Base-by-base conservation (phyloP, 768 basidiomycete species). In the Clavaria fumosa region DNA sequence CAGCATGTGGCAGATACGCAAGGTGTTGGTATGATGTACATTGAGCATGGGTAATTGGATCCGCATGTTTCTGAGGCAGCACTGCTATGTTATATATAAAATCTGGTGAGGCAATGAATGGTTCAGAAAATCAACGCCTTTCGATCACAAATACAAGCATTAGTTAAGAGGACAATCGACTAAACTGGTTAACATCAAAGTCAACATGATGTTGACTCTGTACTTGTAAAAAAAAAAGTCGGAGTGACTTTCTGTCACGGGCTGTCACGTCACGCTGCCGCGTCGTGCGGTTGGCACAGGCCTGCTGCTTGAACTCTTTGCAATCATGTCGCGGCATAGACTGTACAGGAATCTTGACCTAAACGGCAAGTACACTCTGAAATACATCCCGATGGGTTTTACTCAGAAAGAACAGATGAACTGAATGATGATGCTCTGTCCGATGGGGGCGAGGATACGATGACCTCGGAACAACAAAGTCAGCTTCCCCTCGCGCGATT, bases 381-480 rank as follows among this genome's bases (percentile, higher is more conserved):
- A 7, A 34, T 9, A 39, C 2, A 19, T 24, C 34, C 34, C 41
- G 37, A 38, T 7, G n/a, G n/a, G n/a, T n/a, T 26, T 19, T 17
- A 38, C 35, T 27, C 23, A 40, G 18, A n/a, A 17, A 43, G 32
- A 38, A 31, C 47, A 89, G 91, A 78, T 53, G 90, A 88, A 59
- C 66, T 91, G 45, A 78, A 89, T 32, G 89, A 91, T 47, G 75
- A 78, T 46, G 74, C 72, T 9, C 57, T 84, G 35, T 80, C 75
- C 15, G 80, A 85, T 49, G 81, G 73, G 24, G 78, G 67, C n/a
- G 80, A 78, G 30, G 77, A 78, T 32, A 75, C 80, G 19, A 67
- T 91, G 62, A 78, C 80, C n/a, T 64, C 71, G 27, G 83, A 89
- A 43, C 75, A 96, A 47, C 72, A 78, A 55, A 77, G 90, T 88